Conservation (phyloP, 768 basidiomycete species). For the Tulasnella sp. region DNA sequence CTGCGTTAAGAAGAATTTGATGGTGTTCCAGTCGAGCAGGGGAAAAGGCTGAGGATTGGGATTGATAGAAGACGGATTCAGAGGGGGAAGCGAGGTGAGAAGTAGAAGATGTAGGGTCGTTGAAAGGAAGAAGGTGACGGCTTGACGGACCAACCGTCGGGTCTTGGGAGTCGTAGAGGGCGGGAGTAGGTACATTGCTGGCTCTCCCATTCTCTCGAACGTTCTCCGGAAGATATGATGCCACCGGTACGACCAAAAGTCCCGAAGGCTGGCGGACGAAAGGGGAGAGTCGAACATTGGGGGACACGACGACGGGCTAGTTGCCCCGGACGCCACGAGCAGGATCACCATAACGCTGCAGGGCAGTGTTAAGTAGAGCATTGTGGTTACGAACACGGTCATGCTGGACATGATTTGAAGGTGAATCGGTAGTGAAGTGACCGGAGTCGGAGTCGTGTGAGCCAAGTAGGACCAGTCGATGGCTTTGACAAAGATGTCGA, state of each 20-base stretch:
- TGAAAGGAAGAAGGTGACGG: constrained; percentile 11
- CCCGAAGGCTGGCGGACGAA: constrained; percentile 7
- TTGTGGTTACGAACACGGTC: background rate
- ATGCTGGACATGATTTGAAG: constrained; percentile 9
- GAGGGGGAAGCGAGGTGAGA: constrained; percentile 6
- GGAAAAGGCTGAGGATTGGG: background rate
- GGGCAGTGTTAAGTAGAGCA: constrained; percentile 10
- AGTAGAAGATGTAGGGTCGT: constrained; percentile 11
- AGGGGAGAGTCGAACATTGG: constrained; percentile 11
- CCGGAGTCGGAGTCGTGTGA: background rate
- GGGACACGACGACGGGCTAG: constrained; percentile 2
- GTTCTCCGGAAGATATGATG: constrained; percentile 12
- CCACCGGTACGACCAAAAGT: constrained; percentile 15
- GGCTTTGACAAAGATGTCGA: constrained; percentile 10
- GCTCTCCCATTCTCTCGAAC: constrained; percentile 5
- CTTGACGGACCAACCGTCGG: background rate
- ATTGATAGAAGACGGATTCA: background rate
- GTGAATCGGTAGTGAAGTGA: constrained; percentile 7
- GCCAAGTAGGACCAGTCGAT: background rate
- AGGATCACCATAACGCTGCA: background rate
- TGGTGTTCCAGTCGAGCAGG: constrained; percentile 8
- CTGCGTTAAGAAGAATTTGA: constrained; percentile 14
- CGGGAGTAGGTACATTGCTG: background rate
- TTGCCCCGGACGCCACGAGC: background rate
- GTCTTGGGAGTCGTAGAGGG: background rate